Evolutionary conservation across 768 basidiomycete genomes (phyloP).

Genomic region (Rhodotorula diobovata): DNA sequence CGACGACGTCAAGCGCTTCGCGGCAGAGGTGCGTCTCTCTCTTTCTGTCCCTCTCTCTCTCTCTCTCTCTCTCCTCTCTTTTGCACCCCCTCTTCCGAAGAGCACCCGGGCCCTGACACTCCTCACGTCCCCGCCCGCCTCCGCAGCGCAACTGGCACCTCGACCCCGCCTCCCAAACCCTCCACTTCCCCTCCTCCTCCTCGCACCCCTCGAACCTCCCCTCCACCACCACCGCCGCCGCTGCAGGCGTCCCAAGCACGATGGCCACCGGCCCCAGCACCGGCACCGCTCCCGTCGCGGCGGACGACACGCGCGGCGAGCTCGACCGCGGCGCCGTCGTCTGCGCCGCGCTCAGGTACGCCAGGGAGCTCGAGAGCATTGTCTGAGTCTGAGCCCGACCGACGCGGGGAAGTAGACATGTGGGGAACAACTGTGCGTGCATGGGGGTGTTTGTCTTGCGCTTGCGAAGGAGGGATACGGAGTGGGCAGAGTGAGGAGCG

Average conservation of each 20-base stretch:
- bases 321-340: slow-evolving; percentile 83
- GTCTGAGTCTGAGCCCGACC: slow-evolving; percentile 61
- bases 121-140: background rate
- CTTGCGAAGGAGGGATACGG: too few species aligned
- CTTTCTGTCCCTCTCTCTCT: background rate
- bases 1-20: slow-evolving; percentile 76
- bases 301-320: slow-evolving; percentile 74
- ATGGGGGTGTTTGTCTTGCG: too few species aligned
- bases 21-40: slow-evolving; percentile 59
- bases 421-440: too few species aligned
- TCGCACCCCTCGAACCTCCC: slow-evolving; percentile 17
- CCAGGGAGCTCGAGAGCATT: slow-evolving; percentile 84
- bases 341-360: slow-evolving; percentile 68
- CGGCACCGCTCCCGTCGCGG: background rate
- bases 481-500: too few species aligned
- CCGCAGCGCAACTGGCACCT: slow-evolving; percentile 50
- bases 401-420: background rate
- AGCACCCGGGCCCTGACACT: background rate
- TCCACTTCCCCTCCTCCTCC: slow-evolving; percentile 62
- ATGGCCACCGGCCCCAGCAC: background rate
- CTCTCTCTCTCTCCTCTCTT: background rate
- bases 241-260: slow-evolving; percentile 2
- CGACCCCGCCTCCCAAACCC: slow-evolving; percentile 62
- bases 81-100: background rate
- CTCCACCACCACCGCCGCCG: background rate